Conservation (phyloP, 192 early-diverging fungal genomes). For the Obelidium mucronatum region DNA sequence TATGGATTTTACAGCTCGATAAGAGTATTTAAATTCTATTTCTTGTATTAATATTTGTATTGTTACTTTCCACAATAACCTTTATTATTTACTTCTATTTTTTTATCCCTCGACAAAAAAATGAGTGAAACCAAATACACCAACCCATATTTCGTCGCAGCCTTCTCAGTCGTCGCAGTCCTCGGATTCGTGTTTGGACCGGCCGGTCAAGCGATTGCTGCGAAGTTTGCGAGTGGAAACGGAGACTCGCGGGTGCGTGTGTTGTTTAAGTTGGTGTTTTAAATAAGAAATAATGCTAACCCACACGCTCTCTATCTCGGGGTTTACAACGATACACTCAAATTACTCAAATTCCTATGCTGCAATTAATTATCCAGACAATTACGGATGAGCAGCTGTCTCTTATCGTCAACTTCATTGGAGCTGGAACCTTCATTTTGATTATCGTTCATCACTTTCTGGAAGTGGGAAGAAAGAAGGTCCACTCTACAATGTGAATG, state of each 20-base stretch:
- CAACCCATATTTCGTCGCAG: background rate
- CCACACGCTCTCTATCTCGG: background rate
- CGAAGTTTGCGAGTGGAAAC: background rate
- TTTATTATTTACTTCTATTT: too few species aligned
- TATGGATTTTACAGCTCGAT: too few species aligned
- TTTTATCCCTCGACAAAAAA: too few species aligned
- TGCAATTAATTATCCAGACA: background rate
- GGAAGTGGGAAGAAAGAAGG: constrained; percentile 32
- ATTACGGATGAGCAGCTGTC: constrained; percentile 36
- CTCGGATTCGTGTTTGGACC: constrained; percentile 25
- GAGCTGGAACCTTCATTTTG: constrained; percentile 26
- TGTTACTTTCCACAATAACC: too few species aligned
- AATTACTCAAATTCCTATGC: background rate
- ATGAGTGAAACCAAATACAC: background rate
- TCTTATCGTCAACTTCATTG: constrained; percentile 30
- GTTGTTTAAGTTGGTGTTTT: background rate
- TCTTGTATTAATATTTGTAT: too few species aligned
- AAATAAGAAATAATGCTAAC: background rate
- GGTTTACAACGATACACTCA: background rate
- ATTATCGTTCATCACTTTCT: constrained; percentile 35
- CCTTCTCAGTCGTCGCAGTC: background rate
- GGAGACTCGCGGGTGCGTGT: constrained; percentile 14
- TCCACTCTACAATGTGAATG: constrained; percentile 10
- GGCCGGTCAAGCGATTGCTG: constrained; percentile 5
- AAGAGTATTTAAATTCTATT: too few species aligned